These are phyloP conservation scores for Pichia sp. DNA, from an alignment of 1,139 yeast species.

Conservation along the genomic window DNA sequence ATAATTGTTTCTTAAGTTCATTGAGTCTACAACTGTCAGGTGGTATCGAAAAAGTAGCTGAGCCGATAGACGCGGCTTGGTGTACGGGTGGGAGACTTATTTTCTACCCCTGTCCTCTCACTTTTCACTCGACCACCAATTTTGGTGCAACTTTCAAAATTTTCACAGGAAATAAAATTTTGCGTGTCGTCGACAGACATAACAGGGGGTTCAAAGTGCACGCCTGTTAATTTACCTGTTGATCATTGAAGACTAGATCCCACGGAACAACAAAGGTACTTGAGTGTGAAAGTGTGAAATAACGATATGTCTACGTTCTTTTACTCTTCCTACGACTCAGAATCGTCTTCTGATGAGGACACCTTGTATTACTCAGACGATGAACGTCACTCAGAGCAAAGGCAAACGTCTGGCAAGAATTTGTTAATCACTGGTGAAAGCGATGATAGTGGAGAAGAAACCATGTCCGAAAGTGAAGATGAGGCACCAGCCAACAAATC, in stretches of 20 bases:
- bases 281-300: neutral
- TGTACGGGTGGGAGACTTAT: neutral
- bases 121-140: neutral
- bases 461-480: constrained; percentile 26
- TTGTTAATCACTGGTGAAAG: constrained; percentile 23
- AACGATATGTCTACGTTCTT: constrained; percentile 73
- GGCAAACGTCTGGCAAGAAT: constrained; percentile 3
- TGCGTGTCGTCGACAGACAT: constrained; percentile 3
- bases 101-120: neutral
- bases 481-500: constrained; percentile 31
- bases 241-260: neutral
- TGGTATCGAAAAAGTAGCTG: no score
- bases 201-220: neutral
- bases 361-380: constrained; percentile 68
- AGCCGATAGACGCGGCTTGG: neutral
- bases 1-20: neutral
- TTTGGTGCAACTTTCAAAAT: constrained; percentile 3
- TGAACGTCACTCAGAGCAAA: constrained; percentile 42
- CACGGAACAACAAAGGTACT: neutral
- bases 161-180: constrained; percentile 7
- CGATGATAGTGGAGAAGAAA: constrained; percentile 33
- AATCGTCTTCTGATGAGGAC: constrained; percentile 73
- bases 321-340: constrained; percentile 54
- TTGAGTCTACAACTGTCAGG: neutral
- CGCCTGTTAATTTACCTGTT: no score